Conservation (phyloP, 768 basidiomycete species). For the Candolleomyces eurysporus region DNA sequence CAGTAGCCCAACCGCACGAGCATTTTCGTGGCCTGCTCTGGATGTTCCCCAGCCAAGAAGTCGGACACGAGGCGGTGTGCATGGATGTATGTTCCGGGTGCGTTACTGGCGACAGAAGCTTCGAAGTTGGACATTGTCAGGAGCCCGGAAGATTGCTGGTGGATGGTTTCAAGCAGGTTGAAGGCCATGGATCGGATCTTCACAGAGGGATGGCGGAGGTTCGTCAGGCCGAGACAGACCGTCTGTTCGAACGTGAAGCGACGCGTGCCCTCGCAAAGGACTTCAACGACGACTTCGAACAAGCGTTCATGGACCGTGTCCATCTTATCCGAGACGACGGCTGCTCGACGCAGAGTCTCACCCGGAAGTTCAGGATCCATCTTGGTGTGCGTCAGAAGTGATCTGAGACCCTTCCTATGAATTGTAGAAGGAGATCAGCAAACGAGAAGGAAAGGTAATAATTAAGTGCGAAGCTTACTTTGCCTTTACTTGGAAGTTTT, state of each 20-base stretch:
- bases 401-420: conserved; percentile 71
- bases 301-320: conserved; percentile 61
- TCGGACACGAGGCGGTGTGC: conserved; percentile 78
- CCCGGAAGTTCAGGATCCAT: conserved; percentile 55
- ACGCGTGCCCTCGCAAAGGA: conserved; percentile 57
- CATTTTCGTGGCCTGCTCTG: conserved; percentile 59
- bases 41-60: conserved; percentile 76
- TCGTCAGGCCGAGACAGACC: conserved; percentile 76
- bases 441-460: conserved; percentile 2
- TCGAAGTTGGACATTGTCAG: conserved; percentile 72
- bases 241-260: conserved; percentile 73
- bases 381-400: conserved; percentile 58
- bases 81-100: conserved; percentile 75
- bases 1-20: conserved; percentile 70
- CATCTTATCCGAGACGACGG: conserved; percentile 54
- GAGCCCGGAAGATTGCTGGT: conserved; percentile 65
- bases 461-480: conserved; percentile 48
- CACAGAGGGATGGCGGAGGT: conserved; percentile 71
- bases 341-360: conserved; percentile 67
- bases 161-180: conserved; percentile 69
- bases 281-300: conserved; percentile 77
- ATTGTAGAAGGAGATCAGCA: conserved; percentile 9
- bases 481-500: conserved; percentile 49
- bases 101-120: conserved; percentile 65
- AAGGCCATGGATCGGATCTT: conserved; percentile 74